Base-by-base conservation (phyloP, 352 stramenopile species). In the Globisporangium barbulae region DNA sequence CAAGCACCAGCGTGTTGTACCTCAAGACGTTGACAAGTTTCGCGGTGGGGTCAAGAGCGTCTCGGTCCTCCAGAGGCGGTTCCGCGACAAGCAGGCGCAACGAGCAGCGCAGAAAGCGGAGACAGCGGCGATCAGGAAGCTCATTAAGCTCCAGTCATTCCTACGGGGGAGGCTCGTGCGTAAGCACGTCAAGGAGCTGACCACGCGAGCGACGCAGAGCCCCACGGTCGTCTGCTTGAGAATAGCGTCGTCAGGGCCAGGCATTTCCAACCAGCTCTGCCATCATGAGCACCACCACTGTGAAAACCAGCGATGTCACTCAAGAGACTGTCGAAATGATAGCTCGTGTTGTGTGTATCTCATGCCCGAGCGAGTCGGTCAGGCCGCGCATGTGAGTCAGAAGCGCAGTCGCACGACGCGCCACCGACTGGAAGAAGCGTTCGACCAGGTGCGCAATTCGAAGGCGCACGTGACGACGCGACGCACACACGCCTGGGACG, bases 91-190 rank as follows among this genome's bases (percentile, higher is more conserved):
- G 31, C 58, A 56, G 22, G 31, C 49, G 13, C 25, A n/a, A 21
- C 37, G 25, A 28, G 28, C 28, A 50, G 28, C 1, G 7, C 25
- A 12, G 39, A 19, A 5, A 19, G 56, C 30, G 35, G 17, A 56
- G 4, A 6, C 7, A 4, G 19, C 49, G 28, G 28, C 2, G 2
- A 5, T 56, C 15, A 56, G 1, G 8, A 39, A 25, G 49, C 49
- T 74, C 17, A 64, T 86, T 35, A 79, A 81, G 50, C 37, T 88
- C 9, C 79, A 88, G 56, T 79, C 79, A 7, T 78, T 88, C n/a
- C 25, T 88, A 17, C 64, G 79, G 9, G 79, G 73, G 1, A 69
- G 62, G 33, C 69, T 85, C 30, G 71, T 65, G 1, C 59, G 76
- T 5, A 83, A 76, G 42, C 64, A 58, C 28, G 59, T 81, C 6